Conservation (phyloP, 2,329 filamentous ascomycete genomes). For the Penicillium sp. region DNA sequence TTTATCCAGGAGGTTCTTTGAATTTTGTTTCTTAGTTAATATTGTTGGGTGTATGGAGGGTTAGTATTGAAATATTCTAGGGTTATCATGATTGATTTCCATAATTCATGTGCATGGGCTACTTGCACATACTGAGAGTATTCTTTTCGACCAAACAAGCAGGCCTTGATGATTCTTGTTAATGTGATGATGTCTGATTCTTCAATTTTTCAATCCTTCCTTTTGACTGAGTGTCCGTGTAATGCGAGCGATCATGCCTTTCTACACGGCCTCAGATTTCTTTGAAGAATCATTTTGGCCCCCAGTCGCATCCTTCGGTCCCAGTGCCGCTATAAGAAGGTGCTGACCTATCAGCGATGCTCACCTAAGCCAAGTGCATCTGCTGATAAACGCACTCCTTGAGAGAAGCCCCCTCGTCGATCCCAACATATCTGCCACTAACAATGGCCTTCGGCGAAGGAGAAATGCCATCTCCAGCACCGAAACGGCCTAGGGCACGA, state of each 20-base stretch:
- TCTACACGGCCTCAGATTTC: background rate
- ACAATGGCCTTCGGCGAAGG: background rate
- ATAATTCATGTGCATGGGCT: constrained; percentile 1
- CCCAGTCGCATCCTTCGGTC: background rate
- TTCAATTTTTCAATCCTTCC: background rate
- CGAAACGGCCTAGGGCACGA: background rate
- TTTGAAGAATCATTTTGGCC: background rate
- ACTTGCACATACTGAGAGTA: constrained; percentile 5
- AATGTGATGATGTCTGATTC: background rate
- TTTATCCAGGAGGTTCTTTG: background rate
- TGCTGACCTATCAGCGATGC: background rate
- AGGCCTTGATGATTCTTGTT: constrained; percentile 9
- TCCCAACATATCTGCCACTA: background rate
- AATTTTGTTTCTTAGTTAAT: constrained; percentile 7
- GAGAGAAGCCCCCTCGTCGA: background rate
- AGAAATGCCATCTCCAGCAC: background rate
- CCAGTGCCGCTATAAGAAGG: background rate
- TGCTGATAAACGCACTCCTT: background rate
- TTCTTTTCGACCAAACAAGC: constrained; percentile 4
- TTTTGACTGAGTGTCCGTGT: background rate
- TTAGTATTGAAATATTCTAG: background rate
- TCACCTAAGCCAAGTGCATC: background rate
- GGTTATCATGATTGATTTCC: constrained; percentile 1
- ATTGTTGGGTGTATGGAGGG: constrained; percentile 1
- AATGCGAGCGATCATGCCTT: background rate